phyloP scores from a whole-genome alignment of 2,329 filamentous ascomycete species.

The Helotiales sp. region DNA sequence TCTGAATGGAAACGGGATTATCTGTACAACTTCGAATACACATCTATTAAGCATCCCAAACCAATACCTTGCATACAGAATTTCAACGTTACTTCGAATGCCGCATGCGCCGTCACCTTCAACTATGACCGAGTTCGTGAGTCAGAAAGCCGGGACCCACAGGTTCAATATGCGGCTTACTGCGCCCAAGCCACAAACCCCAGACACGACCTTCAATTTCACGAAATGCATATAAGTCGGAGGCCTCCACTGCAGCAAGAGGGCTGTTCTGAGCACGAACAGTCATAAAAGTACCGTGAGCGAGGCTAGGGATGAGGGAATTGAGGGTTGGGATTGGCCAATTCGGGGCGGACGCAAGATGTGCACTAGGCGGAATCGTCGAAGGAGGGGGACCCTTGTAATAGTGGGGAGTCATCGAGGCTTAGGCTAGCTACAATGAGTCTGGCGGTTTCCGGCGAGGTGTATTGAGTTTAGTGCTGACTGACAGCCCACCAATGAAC shows the following conservation, averaged over 20 bases:
- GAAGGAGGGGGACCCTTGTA: background rate
- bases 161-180: background rate
- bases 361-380: background rate
- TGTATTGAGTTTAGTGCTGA: too few species aligned
- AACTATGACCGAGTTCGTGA: background rate
- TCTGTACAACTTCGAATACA: too few species aligned
- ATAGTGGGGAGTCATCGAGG: conserved; percentile 5
- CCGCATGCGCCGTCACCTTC: background rate
- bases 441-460: too few species aligned
- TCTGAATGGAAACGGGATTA: too few species aligned
- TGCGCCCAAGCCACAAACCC: conserved; percentile 1
- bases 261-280: background rate
- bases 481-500: background rate
- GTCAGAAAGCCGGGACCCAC: conserved; percentile 1
- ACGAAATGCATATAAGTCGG: conserved; percentile 2
- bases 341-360: background rate
- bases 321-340: conserved; percentile 3
- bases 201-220: background rate
- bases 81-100: background rate
- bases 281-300: too few species aligned
- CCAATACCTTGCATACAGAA: too few species aligned
- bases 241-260: conserved; percentile 5
- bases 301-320: background rate
- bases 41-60: too few species aligned
- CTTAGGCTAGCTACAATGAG: too few species aligned